A percentile compares a stretch with the other conserved stretches of the same genome.
Evolutionary conservation across 2,329 filamentous ascomycete species (phyloP).

Genomic region (Aspergillus tubingensis): DNA sequence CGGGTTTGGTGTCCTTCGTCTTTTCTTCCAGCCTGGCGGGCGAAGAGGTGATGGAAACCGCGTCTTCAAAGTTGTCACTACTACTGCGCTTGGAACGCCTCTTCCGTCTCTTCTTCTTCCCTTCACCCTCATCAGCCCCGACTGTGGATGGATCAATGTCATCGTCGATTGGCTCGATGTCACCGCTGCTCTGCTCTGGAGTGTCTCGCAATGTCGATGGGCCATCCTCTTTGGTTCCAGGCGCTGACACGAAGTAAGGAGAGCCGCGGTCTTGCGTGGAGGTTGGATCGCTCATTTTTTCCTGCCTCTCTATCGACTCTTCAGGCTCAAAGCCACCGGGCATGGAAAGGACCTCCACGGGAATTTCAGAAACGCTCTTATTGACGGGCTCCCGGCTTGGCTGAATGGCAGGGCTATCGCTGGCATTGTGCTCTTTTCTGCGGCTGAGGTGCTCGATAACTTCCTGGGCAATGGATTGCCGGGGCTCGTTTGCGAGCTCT

Average conservation of each 20-base stretch:
- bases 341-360: conserved; percentile 32
- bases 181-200: conserved; percentile 23
- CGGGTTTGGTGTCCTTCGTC: conserved; percentile 33
- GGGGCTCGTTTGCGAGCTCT: background rate
- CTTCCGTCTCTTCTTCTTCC: conserved; percentile 30
- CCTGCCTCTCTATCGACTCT: conserved; percentile 7
- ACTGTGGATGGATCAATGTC: conserved; percentile 7
- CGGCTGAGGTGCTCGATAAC: conserved; percentile 29
- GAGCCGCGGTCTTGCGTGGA: conserved; percentile 2
- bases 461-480: conserved; percentile 25
- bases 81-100: conserved; percentile 30
- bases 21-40: conserved; percentile 37
- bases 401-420: background rate
- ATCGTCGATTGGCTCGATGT: conserved; percentile 24
- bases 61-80: conserved; percentile 38
- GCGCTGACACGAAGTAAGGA: conserved; percentile 27
- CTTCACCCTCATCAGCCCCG: conserved; percentile 23
- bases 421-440: conserved; percentile 10
- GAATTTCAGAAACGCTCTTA: conserved; percentile 15
- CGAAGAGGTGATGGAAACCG: conserved; percentile 37
- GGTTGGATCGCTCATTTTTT: conserved; percentile 2
- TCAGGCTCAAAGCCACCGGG: conserved; percentile 33
- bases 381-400: background rate
- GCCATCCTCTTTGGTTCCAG: conserved; percentile 11
- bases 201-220: conserved; percentile 20